These are phyloP conservation scores for Thyridium curvatum DNA, from an alignment of 2,329 filamentous ascomycete species.

Conservation along the genomic window DNA sequence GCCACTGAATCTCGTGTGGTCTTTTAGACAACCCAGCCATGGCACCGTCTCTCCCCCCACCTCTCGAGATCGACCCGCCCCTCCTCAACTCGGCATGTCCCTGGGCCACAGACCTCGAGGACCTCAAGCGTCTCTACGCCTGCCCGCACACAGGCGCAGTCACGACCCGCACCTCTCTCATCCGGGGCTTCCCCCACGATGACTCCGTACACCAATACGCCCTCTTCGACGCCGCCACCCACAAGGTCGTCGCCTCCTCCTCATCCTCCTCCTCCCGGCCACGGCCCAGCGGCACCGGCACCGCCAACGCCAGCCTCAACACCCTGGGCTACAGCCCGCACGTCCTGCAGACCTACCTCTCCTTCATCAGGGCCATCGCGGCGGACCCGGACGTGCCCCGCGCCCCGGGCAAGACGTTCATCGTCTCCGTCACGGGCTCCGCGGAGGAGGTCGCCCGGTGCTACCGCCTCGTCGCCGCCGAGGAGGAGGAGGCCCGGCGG, in stretches of 20 bases:
- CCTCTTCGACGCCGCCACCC: constrained; percentile 47
- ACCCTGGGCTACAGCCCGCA: constrained; percentile 69
- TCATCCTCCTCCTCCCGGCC: constrained; percentile 4
- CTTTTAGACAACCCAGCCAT: neutral
- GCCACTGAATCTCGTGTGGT: too few species aligned
- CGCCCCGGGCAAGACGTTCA: constrained; percentile 46
- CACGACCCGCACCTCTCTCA: constrained; percentile 64
- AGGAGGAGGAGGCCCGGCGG: constrained; percentile 15
- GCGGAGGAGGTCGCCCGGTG: constrained; percentile 50
- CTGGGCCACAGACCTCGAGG: constrained; percentile 62
- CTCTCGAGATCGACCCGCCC: constrained; percentile 52
- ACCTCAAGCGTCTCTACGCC: constrained; percentile 55
- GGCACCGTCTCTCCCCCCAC: constrained; percentile 31
- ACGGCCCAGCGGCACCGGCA: constrained; percentile 3
- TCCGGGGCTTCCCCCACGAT: constrained; percentile 60
- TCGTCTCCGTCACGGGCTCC: constrained; percentile 65
- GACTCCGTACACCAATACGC: constrained; percentile 54
- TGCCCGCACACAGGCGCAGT: constrained; percentile 63
- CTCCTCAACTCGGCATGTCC: constrained; percentile 71
- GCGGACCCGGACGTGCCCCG: constrained; percentile 5
- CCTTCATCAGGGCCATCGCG: constrained; percentile 43
- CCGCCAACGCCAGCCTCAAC: constrained; percentile 50
- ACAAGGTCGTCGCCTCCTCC: constrained; percentile 11
- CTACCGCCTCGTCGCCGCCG: constrained; percentile 40
- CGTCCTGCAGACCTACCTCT: constrained; percentile 51